Conservation (phyloP, 345 rosid genomes). For the Lepidium sativum region DNA sequence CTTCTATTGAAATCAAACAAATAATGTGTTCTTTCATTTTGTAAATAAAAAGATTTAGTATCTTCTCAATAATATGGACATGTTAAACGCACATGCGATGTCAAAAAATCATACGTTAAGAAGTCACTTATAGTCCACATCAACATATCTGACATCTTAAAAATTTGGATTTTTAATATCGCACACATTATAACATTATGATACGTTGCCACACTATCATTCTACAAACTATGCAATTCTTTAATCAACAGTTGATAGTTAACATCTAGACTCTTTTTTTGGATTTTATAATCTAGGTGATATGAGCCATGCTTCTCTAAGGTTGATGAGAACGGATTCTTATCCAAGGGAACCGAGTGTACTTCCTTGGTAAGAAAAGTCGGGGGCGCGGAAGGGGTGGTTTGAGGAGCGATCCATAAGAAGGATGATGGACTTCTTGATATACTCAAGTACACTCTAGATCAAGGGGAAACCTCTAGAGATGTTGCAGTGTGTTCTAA, state of each 20-base stretch:
- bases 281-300: no score
- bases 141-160: background rate
- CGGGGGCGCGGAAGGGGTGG: no score
- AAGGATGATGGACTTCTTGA: no score
- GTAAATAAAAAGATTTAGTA: background rate
- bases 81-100: background rate
- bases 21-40: background rate
- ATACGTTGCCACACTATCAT: background rate
- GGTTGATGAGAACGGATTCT: no score
- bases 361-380: no score
- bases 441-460: no score
- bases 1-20: background rate
- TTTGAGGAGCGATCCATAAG: no score
- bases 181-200: no score
- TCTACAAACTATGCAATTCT: background rate
- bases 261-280: background rate
- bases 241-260: background rate
- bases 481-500: no score
- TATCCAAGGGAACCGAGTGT: no score
- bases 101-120: background rate
- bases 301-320: no score
- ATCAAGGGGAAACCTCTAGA: no score
- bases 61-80: background rate
- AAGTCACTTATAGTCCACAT: background rate
- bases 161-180: background rate